Base-by-base conservation (phyloP, 2,329 filamentous ascomycete species). In the Boeremia exigua region DNA sequence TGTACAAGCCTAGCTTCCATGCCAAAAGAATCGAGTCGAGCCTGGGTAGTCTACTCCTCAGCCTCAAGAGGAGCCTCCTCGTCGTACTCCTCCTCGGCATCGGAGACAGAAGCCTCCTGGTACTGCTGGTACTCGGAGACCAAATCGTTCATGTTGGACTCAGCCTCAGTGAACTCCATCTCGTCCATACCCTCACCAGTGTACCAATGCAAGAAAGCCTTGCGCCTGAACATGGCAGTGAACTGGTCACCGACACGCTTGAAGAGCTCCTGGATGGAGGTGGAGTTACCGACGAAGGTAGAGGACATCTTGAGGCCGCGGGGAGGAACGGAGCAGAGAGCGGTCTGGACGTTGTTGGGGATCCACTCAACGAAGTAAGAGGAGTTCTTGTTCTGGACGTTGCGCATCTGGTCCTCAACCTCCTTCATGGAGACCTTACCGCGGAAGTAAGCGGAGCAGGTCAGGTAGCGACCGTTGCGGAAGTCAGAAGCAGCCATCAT, bases 121-220 rank as follows among this genome's bases (percentile, higher is more conserved):
- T 99, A 99, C 82, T 99, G 95, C 88, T 98, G 95, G 86, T 99
- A 99, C 82, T 99, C 95, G 61, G 92, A 96, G 74, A 99, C 94
- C 77, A 99, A 85, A 81, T 99, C 95, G 86, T 99, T 98, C 95
- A 99, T 98, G 87, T 99, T 99, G 83, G 91, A 96, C 89, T 99
- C 95, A 72, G 95, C 95, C 87, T 99, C 95, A 78, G 95, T 99
- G 86, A 99, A 99, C 85, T 99, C 95, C 95, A 99, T 98, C 89
- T 99, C 95, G 83, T 99, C 95, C 95, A 99, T 99, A 84, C 95
- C 95, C 87, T 99, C 95, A 77, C 93, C 93, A 88, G 95, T 99
- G 85, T 99, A 99, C 95, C 95, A 99, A 86, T 98, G 95, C 88
- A 99, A 91, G 92, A 99, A 99, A 88, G 95, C 95, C 91, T 98